phyloP scores from a whole-genome alignment of 306 rosid genomes.

The Cucurbita ficifolia region DNA sequence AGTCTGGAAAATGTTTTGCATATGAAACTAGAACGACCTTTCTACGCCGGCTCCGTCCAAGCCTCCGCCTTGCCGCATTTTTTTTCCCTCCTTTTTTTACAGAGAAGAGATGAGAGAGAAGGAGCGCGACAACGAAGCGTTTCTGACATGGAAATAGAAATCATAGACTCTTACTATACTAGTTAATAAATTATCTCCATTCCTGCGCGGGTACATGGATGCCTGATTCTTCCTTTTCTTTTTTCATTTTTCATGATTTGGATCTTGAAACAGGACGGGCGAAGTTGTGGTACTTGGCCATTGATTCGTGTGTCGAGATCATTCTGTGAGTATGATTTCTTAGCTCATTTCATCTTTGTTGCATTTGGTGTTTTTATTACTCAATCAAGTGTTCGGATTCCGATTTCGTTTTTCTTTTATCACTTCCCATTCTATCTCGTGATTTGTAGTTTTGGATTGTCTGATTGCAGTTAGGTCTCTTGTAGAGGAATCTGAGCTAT shows the following conservation, averaged over 20 bases:
- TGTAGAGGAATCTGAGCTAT: neutral
- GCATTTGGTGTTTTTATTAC: neutral
- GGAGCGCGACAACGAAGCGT: neutral
- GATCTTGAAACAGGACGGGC: neutral
- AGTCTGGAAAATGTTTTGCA: neutral
- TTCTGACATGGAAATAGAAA: slow-evolving; percentile 1
- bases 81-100: neutral
- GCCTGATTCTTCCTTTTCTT: neutral
- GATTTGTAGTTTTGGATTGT: neutral
- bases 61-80: neutral
- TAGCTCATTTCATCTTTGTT: neutral
- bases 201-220: neutral
- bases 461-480: neutral
- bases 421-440: neutral
- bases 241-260: neutral
- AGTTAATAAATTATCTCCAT: neutral
- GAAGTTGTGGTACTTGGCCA: neutral
- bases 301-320: neutral
- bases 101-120: slow-evolving; percentile 7
- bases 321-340: neutral
- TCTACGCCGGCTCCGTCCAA: neutral
- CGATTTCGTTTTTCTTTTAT: neutral
- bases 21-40: neutral
- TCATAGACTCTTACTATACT: neutral
- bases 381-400: neutral